These are phyloP conservation scores for Blastocystis hominis DNA, from an alignment of 352 stramenopile genomes.

Conservation along the genomic window DNA sequence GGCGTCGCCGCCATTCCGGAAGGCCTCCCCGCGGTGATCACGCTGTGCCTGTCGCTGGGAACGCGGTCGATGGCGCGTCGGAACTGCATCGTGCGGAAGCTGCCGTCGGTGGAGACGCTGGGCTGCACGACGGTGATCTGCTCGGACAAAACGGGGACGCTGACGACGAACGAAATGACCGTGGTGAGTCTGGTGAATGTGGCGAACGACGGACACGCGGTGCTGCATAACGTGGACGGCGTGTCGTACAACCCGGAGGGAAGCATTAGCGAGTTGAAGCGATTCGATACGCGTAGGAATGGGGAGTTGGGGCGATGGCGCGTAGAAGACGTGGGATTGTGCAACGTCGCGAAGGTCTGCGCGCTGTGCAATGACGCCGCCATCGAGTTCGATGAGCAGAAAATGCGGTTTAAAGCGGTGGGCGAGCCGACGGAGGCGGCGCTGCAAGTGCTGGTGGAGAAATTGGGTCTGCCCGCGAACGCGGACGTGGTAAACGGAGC, in stretches of 20 bases:
- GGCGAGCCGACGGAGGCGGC: slow-evolving; percentile 92
- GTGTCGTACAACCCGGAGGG: slow-evolving; percentile 81
- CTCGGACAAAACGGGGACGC: too few species aligned
- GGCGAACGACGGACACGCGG: not conserved
- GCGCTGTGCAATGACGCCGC: slow-evolving; percentile 88
- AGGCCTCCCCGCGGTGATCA: slow-evolving; percentile 93
- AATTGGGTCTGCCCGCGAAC: slow-evolving; percentile 77
- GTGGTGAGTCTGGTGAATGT: slow-evolving; percentile 60
- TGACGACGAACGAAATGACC: too few species aligned
- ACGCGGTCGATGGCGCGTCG: slow-evolving; percentile 89
- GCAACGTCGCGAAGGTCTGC: slow-evolving; percentile 59
- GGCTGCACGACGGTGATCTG: slow-evolving; percentile 87
- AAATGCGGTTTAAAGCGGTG: slow-evolving; percentile 75
- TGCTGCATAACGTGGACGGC: too few species aligned
- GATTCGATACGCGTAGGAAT: slow-evolving; percentile 58
- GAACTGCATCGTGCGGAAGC: slow-evolving; percentile 92
- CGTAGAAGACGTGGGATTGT: slow-evolving; percentile 60
- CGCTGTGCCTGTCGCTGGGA: slow-evolving; percentile 79
- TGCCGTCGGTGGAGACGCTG: slow-evolving; percentile 91
- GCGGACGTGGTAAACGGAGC: slow-evolving; percentile 42
- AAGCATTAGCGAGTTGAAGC: slow-evolving; percentile 62
- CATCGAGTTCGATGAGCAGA: slow-evolving; percentile 64
- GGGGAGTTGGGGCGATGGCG: slow-evolving; percentile 59
- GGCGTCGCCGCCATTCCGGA: slow-evolving; percentile 96
- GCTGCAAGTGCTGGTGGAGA: slow-evolving; percentile 83